Percentiles rank a stretch among this genome's conserved stretches.
These are phyloP conservation scores for Rhododendron henanense DNA, from an alignment of 148 eudicot genomes.

Conservation along the genomic window DNA sequence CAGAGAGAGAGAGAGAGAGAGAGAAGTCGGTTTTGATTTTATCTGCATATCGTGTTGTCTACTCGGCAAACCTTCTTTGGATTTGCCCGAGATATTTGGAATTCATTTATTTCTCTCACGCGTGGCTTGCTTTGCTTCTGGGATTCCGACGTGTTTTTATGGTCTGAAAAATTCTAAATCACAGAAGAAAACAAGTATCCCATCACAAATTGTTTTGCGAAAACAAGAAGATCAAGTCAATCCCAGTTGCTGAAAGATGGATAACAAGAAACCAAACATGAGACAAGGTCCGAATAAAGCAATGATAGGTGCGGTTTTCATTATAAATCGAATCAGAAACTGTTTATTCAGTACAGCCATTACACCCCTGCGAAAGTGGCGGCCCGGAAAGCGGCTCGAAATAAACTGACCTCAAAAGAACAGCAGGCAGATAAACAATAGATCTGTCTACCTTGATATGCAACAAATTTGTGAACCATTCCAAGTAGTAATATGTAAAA, in stretches of 20 bases:
- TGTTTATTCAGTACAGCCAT: neutral
- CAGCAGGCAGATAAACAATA: neutral
- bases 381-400: neutral
- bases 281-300: neutral
- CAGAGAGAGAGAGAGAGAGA: too few relatives aligned
- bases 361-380: neutral
- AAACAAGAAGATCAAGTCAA: neutral
- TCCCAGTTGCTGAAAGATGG: neutral
- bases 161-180: neutral
- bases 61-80: neutral
- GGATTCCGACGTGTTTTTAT: neutral
- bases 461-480: neutral
- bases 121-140: too few relatives aligned
- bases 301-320: neutral
- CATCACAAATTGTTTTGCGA: neutral
- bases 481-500: neutral
- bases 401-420: constrained; percentile 4
- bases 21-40: too few relatives aligned
- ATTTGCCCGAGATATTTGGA: neutral
- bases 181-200: neutral
- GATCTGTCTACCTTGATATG: neutral
- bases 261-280: neutral
- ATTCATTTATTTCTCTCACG: neutral
- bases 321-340: neutral
- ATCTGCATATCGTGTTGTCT: too few relatives aligned